Conservation (phyloP, 768 basidiomycete genomes). For the Pisolithus sp. region DNA sequence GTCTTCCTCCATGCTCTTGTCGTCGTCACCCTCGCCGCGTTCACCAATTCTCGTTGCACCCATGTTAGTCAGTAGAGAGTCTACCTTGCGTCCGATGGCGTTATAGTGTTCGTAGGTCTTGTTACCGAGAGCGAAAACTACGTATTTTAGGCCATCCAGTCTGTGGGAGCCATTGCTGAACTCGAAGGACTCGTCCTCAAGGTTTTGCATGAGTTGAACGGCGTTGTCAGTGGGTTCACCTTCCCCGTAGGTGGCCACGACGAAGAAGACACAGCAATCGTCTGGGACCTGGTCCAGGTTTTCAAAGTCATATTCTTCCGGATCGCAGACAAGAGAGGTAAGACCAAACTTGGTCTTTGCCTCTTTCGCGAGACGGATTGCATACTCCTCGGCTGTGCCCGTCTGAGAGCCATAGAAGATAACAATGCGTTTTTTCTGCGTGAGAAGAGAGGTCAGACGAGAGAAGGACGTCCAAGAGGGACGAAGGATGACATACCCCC, state of each 20-base stretch:
- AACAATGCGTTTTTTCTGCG: slow-evolving; percentile 89
- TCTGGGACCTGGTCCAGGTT: slow-evolving; percentile 88
- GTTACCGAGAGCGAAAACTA: slow-evolving; percentile 90
- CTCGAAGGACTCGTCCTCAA: slow-evolving; percentile 80
- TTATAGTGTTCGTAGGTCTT: slow-evolving; percentile 97
- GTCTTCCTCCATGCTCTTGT: slow-evolving; percentile 99
- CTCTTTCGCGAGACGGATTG: slow-evolving; percentile 95
- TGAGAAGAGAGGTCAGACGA: slow-evolving; percentile 6
- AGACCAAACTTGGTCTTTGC: slow-evolving; percentile 95
- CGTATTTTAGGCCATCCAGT: slow-evolving; percentile 85
- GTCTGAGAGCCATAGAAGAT: slow-evolving; percentile 99
- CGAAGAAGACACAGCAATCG: slow-evolving; percentile 86
- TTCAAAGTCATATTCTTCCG: slow-evolving; percentile 98
- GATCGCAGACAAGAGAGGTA: slow-evolving; percentile 93
- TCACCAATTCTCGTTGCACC: slow-evolving; percentile 83
- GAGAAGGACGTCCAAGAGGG: background rate
- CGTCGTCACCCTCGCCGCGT: slow-evolving; percentile 95
- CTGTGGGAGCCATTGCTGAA: slow-evolving; percentile 75
- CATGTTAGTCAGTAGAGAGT: slow-evolving; percentile 65
- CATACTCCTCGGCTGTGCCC: slow-evolving; percentile 97
- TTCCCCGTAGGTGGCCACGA: slow-evolving; percentile 97
- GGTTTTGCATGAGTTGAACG: slow-evolving; percentile 87
- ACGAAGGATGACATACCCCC: slow-evolving; percentile 53
- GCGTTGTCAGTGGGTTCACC: slow-evolving; percentile 99
- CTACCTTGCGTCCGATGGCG: slow-evolving; percentile 75